Evolutionary conservation across 163 green algal genomes (phyloP).

Genomic region (Coccomyxa subellipsoidea): DNA sequence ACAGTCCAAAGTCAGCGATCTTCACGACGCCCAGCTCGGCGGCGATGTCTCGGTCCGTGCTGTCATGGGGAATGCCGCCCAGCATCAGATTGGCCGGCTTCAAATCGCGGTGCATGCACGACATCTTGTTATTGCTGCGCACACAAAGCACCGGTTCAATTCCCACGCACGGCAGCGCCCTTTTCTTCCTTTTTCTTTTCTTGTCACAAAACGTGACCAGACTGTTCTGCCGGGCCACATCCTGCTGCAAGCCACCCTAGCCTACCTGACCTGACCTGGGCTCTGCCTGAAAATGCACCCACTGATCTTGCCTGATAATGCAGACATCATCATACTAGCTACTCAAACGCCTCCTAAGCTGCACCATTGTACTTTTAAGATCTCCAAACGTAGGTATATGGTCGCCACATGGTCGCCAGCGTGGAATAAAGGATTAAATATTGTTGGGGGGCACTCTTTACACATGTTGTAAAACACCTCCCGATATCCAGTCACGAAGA

Average conservation of each 20-base stretch:
- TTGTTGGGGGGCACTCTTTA: no score
- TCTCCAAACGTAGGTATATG: neutral
- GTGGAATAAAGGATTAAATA: no score
- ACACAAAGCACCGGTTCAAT: neutral
- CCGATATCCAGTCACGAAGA: neutral
- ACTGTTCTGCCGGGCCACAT: neutral
- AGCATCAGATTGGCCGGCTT: slow-evolving; percentile 86
- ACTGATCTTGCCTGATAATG: no score
- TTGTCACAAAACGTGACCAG: neutral
- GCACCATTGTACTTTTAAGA: neutral
- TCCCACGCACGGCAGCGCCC: no score
- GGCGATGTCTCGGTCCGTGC: neutral
- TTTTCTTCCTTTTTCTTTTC: no score
- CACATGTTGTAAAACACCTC: no score
- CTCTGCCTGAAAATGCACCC: no score
- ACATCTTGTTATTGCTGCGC: slow-evolving; percentile 32
- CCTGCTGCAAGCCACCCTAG: no score
- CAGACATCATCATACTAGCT: neutral
- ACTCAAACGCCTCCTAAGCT: neutral
- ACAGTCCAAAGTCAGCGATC: slow-evolving; percentile 74
- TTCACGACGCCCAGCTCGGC: slow-evolving; percentile 50
- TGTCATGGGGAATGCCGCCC: slow-evolving; percentile 34
- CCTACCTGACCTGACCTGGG: no score
- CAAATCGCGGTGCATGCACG: slow-evolving; percentile 68
- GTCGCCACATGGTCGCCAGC: no score